phyloP scores from a whole-genome alignment of 768 basidiomycete species.

The Phlegmacium glaucopus region DNA sequence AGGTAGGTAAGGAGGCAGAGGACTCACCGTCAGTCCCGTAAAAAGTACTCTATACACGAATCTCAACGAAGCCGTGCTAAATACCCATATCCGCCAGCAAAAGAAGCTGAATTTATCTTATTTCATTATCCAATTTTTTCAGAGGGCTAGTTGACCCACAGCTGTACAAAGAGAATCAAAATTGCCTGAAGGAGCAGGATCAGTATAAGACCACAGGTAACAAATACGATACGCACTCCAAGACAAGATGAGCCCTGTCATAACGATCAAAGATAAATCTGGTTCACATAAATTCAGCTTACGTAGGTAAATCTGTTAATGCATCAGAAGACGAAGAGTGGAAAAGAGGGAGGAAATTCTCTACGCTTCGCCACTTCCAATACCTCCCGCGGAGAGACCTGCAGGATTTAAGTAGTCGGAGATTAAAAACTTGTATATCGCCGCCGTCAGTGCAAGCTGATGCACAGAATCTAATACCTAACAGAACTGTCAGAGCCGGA shows the following conservation, averaged over 20 bases:
- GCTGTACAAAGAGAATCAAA: too few relatives aligned
- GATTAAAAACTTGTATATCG: slow-evolving; percentile 10
- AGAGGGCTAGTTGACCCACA: too few relatives aligned
- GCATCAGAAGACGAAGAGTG: background rate
- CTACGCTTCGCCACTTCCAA: slow-evolving; percentile 12
- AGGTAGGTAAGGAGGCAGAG: background rate
- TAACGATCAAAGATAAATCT: background rate
- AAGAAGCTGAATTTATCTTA: slow-evolving; percentile 8
- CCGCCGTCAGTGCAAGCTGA: slow-evolving; percentile 11
- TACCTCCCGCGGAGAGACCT: slow-evolving; percentile 7
- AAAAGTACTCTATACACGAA: slow-evolving; percentile 3
- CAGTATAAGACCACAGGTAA: too few relatives aligned
- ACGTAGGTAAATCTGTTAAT: slow-evolving; percentile 9
- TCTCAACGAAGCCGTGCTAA: slow-evolving; percentile 4
- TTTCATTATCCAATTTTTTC: background rate
- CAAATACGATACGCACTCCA: slow-evolving; percentile 1
- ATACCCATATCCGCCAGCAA: slow-evolving; percentile 14
- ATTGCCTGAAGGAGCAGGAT: too few relatives aligned
- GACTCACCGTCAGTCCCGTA: slow-evolving; percentile 5
- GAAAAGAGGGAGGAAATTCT: background rate
- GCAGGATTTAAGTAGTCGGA: slow-evolving; percentile 11
- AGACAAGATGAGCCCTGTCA: slow-evolving; percentile 8
- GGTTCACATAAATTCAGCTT: background rate
- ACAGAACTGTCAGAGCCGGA: background rate
- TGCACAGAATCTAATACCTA: slow-evolving; percentile 9